phyloP scores from a whole-genome alignment of 139 green algal species.

The Coelastrella sp. region DNA sequence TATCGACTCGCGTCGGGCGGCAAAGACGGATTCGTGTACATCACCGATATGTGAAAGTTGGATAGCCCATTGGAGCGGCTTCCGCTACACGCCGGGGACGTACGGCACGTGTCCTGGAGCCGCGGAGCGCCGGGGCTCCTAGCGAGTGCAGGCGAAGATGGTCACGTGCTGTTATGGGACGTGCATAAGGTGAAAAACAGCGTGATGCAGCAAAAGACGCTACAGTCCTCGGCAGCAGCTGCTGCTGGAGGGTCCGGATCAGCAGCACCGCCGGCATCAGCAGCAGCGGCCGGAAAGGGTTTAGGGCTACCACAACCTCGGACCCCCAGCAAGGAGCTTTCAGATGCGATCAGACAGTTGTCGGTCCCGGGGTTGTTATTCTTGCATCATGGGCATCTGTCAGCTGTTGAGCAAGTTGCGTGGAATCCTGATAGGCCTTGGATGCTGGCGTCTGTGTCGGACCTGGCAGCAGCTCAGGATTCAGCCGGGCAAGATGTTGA shows the following conservation, averaged over 20 bases:
- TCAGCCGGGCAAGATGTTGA: background rate
- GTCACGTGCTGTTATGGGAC: slow-evolving; percentile 18
- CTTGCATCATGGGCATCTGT: slow-evolving; percentile 14
- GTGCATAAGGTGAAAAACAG: slow-evolving; percentile 8
- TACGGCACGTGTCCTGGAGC: slow-evolving; percentile 1
- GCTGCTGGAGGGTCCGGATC: background rate
- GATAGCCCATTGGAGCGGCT: slow-evolving; percentile 1
- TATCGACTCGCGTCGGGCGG: slow-evolving; percentile 5
- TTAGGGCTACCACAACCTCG: slow-evolving; percentile 16
- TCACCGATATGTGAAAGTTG: background rate
- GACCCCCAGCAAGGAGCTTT: background rate
- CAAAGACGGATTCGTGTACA: slow-evolving; percentile 9
- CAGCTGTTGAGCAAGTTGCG: background rate
- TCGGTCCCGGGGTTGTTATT: slow-evolving; percentile 9
- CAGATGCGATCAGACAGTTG: background rate
- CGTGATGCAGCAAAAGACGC: background rate
- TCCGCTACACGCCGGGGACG: background rate
- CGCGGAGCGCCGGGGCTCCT: background rate
- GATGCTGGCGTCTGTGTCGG: slow-evolving; percentile 12
- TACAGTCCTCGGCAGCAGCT: background rate
- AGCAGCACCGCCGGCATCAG: background rate
- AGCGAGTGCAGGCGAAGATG: background rate
- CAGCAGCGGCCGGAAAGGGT: background rate
- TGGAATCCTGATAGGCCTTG: slow-evolving; percentile 36
- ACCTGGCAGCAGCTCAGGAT: background rate